A percentile compares a stretch with the other conserved stretches of the same genome.
These are phyloP conservation scores for Paraphoma chrysanthemicola DNA, from an alignment of 2,329 filamentous ascomycete genomes.

Conservation along the genomic window DNA sequence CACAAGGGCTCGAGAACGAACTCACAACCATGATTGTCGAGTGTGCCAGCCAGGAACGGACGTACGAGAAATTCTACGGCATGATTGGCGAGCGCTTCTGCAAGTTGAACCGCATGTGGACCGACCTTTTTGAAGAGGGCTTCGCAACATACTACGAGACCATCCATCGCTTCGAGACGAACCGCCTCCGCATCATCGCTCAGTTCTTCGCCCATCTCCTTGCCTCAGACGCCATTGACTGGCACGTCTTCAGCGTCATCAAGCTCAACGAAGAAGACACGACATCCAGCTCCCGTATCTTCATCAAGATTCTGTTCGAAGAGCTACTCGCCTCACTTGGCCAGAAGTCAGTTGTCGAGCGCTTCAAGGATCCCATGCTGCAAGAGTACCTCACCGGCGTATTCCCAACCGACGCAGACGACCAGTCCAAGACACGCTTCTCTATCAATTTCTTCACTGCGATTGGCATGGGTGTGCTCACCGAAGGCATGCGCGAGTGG, in stretches of 20 bases:
- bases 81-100: constrained; percentile 93
- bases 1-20: constrained; percentile 84
- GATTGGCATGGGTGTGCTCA: constrained; percentile 93
- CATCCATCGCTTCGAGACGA: constrained; percentile 96
- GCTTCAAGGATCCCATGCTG: constrained; percentile 77
- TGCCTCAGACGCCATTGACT: constrained; percentile 85
- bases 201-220: constrained; percentile 94
- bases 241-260: constrained; percentile 85
- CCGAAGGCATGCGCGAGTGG: constrained; percentile 92
- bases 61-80: constrained; percentile 97
- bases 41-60: constrained; percentile 94
- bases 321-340: constrained; percentile 88
- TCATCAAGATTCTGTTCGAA: constrained; percentile 97
- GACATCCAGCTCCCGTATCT: constrained; percentile 94
- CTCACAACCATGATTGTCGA: constrained; percentile 97
- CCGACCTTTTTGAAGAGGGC: constrained; percentile 85
- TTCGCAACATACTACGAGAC: constrained; percentile 97
- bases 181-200: constrained; percentile 91
- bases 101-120: constrained; percentile 95
- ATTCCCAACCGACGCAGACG: constrained; percentile 82
- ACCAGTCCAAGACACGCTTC: constrained; percentile 89
- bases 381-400: constrained; percentile 81
- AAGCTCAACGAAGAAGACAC: constrained; percentile 97
- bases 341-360: constrained; percentile 77
- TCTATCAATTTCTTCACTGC: constrained; percentile 99